Evolutionary conservation across 2,329 filamentous ascomycete genomes (phyloP).

Genomic region (Fusarium sublunatum): DNA sequence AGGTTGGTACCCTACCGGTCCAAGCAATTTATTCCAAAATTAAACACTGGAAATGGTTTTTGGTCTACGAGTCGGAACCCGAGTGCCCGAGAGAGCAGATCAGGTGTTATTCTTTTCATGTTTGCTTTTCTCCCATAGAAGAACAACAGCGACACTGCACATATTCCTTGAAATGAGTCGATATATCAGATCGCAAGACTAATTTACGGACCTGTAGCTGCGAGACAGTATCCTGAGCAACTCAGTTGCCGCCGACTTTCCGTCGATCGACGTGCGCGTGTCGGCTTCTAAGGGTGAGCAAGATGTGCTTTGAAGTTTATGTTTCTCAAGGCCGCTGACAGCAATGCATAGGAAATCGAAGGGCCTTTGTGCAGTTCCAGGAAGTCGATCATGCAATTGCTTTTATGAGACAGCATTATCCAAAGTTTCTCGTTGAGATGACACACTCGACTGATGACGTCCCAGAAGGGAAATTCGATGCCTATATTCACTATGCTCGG

Average conservation of each 20-base stretch:
- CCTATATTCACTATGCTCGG: constrained; percentile 57
- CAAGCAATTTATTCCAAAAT: constrained; percentile 26
- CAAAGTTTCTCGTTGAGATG: constrained; percentile 53
- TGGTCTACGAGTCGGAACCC: constrained; percentile 23
- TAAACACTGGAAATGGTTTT: constrained; percentile 7
- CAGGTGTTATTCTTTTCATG: constrained; percentile 3
- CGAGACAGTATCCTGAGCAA: constrained; percentile 52
- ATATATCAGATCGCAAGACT: constrained; percentile 42
- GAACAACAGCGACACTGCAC: constrained; percentile 14
- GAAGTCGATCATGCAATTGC: constrained; percentile 54
- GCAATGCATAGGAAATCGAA: constrained; percentile 50
- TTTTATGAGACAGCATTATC: constrained; percentile 58
- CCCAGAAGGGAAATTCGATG: constrained; percentile 53
- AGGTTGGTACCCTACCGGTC: constrained; percentile 57
- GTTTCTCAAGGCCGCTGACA: constrained; percentile 24
- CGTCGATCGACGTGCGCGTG: constrained; percentile 55
- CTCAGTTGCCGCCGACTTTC: constrained; percentile 52
- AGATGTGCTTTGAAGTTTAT: not conserved
- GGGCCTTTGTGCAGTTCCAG: constrained; percentile 58
- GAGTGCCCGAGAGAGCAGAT: constrained; percentile 9
- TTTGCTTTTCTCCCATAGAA: constrained; percentile 10
- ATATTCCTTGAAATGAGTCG: constrained; percentile 22
- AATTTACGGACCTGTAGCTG: constrained; percentile 48
- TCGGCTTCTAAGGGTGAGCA: constrained; percentile 51
- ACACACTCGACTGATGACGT: constrained; percentile 53